Evolutionary conservation across 345 rosid genomes (phyloP), one percentile per base, ranked within the genome.

Genomic region (Corymbia maculata): DNA sequence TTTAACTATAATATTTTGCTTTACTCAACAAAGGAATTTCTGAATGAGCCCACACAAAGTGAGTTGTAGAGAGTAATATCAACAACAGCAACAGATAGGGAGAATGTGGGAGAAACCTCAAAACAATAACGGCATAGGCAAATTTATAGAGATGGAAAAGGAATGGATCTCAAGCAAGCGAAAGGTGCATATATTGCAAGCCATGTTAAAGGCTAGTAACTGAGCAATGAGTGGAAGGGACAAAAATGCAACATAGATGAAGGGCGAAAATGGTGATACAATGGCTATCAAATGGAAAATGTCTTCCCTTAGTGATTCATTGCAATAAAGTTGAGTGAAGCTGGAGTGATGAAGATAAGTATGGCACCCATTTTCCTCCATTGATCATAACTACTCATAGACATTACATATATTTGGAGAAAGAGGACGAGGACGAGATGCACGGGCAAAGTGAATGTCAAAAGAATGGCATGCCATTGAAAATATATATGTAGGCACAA

Each of bases 121-220:
- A 36, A 36, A 36, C 42, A 36, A 36, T 36, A 36, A 36, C 4
- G 42, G 4, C 42, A 36, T 36, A 36, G 42, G 42, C 42, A 36
- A 36, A 36, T 4, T 36, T 36, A 36, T 50, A 10, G 51, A 50
- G 11, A 50, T 0, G 68, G 1, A 26, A 59, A 0, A 59, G 4
- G 0, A 59, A 59, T 26, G 7, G 32, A 61, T 61, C 32, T 61
- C 0, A 4, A 5, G 4, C 8, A 0, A 28, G 15, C 13, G 0
- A 61, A 61, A 28, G 0, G 0, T 0, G 0, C 6, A 7, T 1
- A 1, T 0, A 28, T 28, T 6, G 7, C 68, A 5, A 59, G 16
- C 4, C 2, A 15, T 61, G 15, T 28, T 61, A 13, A 61, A 61
- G 16, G 8, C 3, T 12, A 0, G 68, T 61, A 61, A 61, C 26